Evolutionary conservation across 768 basidiomycete genomes (phyloP).

Genomic region (Calvatia gigantea): DNA sequence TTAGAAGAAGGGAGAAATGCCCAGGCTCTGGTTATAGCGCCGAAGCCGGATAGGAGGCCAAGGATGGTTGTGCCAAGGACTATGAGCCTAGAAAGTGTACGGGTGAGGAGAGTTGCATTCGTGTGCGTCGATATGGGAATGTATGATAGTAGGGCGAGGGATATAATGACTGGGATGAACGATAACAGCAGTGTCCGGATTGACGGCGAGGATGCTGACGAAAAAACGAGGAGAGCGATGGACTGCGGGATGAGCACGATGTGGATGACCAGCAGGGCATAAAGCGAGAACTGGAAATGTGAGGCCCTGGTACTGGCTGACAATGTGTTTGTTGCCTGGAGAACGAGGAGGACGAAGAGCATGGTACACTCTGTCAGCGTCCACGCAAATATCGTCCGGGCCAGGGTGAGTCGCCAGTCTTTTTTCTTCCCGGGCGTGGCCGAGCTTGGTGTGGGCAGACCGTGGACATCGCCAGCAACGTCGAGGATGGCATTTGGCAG

Average conservation of each 20-base stretch:
- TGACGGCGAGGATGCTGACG: slow-evolving; percentile 25
- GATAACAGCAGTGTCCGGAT: background rate
- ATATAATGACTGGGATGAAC: slow-evolving; percentile 48
- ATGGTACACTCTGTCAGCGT: slow-evolving; percentile 75
- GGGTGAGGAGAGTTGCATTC: slow-evolving; percentile 38
- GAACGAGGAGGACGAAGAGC: slow-evolving; percentile 68
- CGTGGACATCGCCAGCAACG: background rate
- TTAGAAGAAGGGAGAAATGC: slow-evolving; percentile 44
- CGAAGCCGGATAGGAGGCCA: slow-evolving; percentile 79
- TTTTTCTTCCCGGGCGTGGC: background rate
- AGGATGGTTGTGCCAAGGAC: slow-evolving; percentile 77
- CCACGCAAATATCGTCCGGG: slow-evolving; percentile 50
- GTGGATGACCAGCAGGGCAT: slow-evolving; percentile 54
- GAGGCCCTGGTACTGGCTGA: slow-evolving; percentile 54
- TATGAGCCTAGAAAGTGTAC: slow-evolving; percentile 59
- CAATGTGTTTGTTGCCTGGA: slow-evolving; percentile 60
- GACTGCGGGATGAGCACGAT: slow-evolving; percentile 67
- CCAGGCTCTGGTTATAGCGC: slow-evolving; percentile 70
- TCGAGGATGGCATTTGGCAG: slow-evolving; percentile 2
- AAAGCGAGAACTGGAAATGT: slow-evolving; percentile 68
- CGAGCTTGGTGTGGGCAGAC: background rate
- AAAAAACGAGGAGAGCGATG: slow-evolving; percentile 53
- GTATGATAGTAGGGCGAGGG: slow-evolving; percentile 58
- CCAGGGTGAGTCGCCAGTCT: slow-evolving; percentile 13
- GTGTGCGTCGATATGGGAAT: slow-evolving; percentile 54